Base-by-base conservation (phyloP, 1,139 yeast species). In the Yamadazyma songkhlaensis region DNA sequence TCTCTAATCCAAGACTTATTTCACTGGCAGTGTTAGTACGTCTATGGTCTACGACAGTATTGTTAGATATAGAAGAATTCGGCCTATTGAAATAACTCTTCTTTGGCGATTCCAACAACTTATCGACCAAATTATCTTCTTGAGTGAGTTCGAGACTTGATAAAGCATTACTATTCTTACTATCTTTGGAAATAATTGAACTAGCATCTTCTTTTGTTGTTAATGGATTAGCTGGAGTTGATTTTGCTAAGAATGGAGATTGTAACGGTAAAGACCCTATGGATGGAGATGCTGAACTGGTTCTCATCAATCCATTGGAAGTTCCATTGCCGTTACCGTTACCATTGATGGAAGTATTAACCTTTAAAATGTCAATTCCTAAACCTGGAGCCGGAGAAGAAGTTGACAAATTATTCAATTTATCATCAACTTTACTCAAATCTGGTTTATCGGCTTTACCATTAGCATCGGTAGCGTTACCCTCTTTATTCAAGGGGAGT, bases 211-310 rank as follows among this genome's bases (percentile, higher is more conserved):
- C 72, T 37, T 57, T 71, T 0, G 85, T 79, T 2, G 81, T 76
- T 34, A 67, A 73, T 0, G 86, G 84, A 43, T 73, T 64, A 0
- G 84, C 84, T 0, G 84, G 84, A 0, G 69, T 55, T 3, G 81
- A 63, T 47, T 78, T 78, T 31, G 53, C 58, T 31, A 61, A 38
- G 39, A 66, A 64, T 9, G 72, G 65, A 3, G 72, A 61, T 41
- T 64, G 71, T 11, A 69, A 50, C 4, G 66, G 55, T 10, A 51
- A 38, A 3, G 69, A 38, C 27, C 28, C 37, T 9, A 38, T 21
- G 2, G 45, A 42, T 15, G 41, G 44, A 2, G 40, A 13, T 9
- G 36, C 40, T 2, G 45, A 38, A 8, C 20, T 22, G 6, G n/a
- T 8, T 8, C 25, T 8, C 6, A 21, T 10, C 12, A 17, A 12